phyloP scores from a whole-genome alignment of 768 basidiomycete species.

The Russula compacta region DNA sequence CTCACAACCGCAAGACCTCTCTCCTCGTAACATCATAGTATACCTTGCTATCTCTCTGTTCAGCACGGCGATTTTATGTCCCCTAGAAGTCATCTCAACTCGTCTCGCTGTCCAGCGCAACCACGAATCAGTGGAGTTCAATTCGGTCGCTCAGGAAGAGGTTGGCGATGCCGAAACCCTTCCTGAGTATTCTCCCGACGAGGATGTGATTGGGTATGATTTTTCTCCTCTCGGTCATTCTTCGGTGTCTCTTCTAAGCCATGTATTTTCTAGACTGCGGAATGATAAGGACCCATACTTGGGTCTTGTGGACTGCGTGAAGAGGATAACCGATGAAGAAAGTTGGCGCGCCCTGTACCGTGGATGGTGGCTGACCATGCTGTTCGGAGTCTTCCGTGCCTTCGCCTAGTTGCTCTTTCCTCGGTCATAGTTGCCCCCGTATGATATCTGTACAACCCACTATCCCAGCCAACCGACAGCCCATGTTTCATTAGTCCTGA shows the following conservation, averaged over 20 bases:
- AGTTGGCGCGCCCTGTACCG: constrained; percentile 66
- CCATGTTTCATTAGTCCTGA: background rate
- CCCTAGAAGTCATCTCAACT: constrained; percentile 72
- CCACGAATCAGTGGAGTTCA: constrained; percentile 65
- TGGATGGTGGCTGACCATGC: constrained; percentile 77
- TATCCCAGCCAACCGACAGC: background rate
- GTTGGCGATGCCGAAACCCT: constrained; percentile 54
- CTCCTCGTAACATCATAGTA: constrained; percentile 40
- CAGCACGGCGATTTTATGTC: constrained; percentile 54
- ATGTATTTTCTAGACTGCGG: constrained; percentile 28
- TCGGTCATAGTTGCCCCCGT: background rate
- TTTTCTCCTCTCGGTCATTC: background rate
- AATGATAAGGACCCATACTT: constrained; percentile 75
- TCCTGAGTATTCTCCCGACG: constrained; percentile 55
- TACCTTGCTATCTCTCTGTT: constrained; percentile 49
- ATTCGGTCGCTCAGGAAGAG: constrained; percentile 65
- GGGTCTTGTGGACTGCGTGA: constrained; percentile 65
- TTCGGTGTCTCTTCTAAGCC: background rate
- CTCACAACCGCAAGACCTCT: constrained; percentile 34
- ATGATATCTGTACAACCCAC: constrained; percentile 1
- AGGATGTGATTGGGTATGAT: constrained; percentile 78
- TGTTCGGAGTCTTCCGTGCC: constrained; percentile 51
- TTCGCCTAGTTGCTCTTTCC: constrained; percentile 25
- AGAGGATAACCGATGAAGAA: constrained; percentile 72
- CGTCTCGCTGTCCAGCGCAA: constrained; percentile 80